phyloP scores from a whole-genome alignment of 2,329 filamentous ascomycete species.

The Botrytis deweyae region DNA sequence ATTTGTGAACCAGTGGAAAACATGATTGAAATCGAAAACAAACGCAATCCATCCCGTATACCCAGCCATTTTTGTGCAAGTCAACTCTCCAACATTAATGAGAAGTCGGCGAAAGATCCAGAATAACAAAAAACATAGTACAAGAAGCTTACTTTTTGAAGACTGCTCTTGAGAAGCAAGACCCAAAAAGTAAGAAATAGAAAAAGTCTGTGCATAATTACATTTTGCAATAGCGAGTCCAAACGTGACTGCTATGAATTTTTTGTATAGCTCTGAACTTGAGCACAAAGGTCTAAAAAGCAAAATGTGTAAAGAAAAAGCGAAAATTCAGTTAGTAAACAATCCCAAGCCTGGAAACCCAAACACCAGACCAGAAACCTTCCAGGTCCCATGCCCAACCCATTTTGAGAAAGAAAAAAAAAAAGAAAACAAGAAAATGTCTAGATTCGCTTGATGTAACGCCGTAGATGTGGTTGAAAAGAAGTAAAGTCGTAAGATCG shows the following conservation, averaged over 20 bases:
- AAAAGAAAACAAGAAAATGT: constrained; percentile 33
- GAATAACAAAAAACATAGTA: constrained; percentile 34
- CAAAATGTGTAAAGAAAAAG: constrained; percentile 37
- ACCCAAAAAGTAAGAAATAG: constrained; percentile 28
- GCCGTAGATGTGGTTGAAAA: constrained; percentile 31
- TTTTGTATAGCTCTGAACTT: constrained; percentile 33
- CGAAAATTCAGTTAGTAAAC: constrained; percentile 34
- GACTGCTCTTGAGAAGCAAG: constrained; percentile 21
- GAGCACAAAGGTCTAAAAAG: constrained; percentile 33
- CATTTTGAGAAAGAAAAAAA: constrained; percentile 37
- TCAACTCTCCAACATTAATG: constrained; percentile 29
- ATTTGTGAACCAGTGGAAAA: constrained; percentile 11
- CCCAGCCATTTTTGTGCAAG: constrained; percentile 37
- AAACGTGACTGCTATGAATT: constrained; percentile 33
- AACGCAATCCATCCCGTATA: constrained; percentile 27
- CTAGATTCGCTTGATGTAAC: constrained; percentile 39
- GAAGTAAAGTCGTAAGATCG: constrained; percentile 41
- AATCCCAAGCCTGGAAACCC: constrained; percentile 34
- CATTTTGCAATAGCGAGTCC: constrained; percentile 38
- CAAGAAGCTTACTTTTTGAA: constrained; percentile 40
- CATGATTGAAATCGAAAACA: constrained; percentile 25
- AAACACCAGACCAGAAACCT: constrained; percentile 42
- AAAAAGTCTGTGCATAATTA: constrained; percentile 41
- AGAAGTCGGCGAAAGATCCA: constrained; percentile 32
- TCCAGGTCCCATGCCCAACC: constrained; percentile 40